Evolutionary conservation across 805 yeast species (phyloP).

Genomic region (Tetrapisispora taiwanensis): DNA sequence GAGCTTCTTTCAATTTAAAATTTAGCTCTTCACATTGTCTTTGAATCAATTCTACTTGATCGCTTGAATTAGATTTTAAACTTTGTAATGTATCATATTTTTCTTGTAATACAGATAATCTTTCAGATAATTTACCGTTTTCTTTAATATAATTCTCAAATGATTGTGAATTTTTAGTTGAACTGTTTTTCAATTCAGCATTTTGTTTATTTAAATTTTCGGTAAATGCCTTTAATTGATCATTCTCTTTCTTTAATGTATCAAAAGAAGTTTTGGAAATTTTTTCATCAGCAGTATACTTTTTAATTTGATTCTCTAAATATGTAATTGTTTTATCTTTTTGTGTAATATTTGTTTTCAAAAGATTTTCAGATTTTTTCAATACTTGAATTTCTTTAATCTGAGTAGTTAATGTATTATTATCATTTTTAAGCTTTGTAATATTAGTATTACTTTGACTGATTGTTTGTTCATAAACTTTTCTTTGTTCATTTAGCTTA

Average conservation of each 20-base stretch:
- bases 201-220: slow-evolving; percentile 32
- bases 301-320: slow-evolving; percentile 34
- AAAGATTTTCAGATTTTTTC: slow-evolving; percentile 9
- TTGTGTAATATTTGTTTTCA: slow-evolving; percentile 22
- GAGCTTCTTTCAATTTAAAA: slow-evolving; percentile 58
- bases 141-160: slow-evolving; percentile 31
- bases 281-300: slow-evolving; percentile 23
- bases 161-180: slow-evolving; percentile 31
- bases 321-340: slow-evolving; percentile 32
- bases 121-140: slow-evolving; percentile 34
- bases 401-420: slow-evolving; percentile 11
- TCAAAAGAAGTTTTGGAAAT: slow-evolving; percentile 21
- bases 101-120: slow-evolving; percentile 30
- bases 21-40: slow-evolving; percentile 65
- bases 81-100: slow-evolving; percentile 32
- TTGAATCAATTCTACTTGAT: slow-evolving; percentile 40
- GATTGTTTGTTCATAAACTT: slow-evolving; percentile 4
- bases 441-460: slow-evolving; percentile 9
- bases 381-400: slow-evolving; percentile 14
- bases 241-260: slow-evolving; percentile 26
- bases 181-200: slow-evolving; percentile 27
- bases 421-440: slow-evolving; percentile 12
- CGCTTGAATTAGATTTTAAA: slow-evolving; percentile 31
- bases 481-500: slow-evolving; percentile 5
- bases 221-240: slow-evolving; percentile 24